Evolutionary conservation across 306 rosid genomes (phyloP).

Genomic region (Sophora flavescens): DNA sequence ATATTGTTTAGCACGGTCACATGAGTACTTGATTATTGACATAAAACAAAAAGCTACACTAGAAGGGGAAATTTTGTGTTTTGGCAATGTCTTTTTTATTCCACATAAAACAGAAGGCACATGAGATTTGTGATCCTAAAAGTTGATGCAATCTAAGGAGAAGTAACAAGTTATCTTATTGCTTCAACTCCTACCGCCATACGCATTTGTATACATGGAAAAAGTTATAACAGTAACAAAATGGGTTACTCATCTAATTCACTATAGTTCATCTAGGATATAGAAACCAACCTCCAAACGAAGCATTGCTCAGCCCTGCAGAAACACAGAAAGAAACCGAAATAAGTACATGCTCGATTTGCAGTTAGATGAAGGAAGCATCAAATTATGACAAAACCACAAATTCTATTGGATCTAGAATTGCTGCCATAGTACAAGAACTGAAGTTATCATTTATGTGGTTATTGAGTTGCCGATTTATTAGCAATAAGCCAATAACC

Average conservation of each 20-base stretch:
- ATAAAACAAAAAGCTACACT: slow-evolving; percentile 9
- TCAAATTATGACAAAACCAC: slow-evolving; percentile 29
- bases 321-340: slow-evolving; percentile 43
- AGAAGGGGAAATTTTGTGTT: background rate
- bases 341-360: slow-evolving; percentile 44
- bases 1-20: background rate
- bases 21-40: background rate
- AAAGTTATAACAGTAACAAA: background rate
- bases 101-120: background rate
- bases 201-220: background rate
- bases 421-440: background rate
- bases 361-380: background rate
- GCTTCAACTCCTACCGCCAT: slow-evolving; percentile 15
- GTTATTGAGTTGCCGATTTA: slow-evolving; percentile 11
- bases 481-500: slow-evolving; percentile 17
- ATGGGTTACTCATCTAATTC: slow-evolving; percentile 19
- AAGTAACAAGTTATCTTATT: slow-evolving; percentile 7
- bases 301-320: slow-evolving; percentile 88
- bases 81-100: background rate
- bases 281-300: slow-evolving; percentile 85
- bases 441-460: background rate
- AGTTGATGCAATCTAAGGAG: slow-evolving; percentile 7
- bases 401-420: background rate
- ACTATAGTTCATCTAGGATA: background rate
- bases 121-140: slow-evolving; percentile 22